Evolutionary conservation across 306 rosid species (phyloP).

Genomic region (Cucurbita pepo): DNA sequence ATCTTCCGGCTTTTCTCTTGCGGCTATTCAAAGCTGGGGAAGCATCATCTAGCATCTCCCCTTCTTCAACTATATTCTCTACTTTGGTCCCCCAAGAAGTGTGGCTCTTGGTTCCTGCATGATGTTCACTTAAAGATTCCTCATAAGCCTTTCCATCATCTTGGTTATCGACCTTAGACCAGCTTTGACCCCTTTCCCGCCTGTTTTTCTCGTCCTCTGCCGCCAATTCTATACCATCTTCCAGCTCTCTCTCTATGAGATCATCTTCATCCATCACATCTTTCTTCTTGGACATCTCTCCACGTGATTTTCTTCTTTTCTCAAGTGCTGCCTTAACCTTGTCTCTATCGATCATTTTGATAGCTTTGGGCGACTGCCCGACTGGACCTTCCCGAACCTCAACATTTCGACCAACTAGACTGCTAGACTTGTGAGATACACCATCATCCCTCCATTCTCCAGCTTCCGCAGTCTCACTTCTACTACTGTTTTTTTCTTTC

Average conservation of each 20-base stretch:
- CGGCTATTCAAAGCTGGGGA: constrained; percentile 52
- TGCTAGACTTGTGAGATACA: constrained; percentile 4
- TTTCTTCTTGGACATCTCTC: constrained; percentile 45
- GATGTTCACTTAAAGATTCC: neutral
- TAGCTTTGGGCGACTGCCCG: constrained; percentile 56
- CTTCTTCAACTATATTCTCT: constrained; percentile 56
- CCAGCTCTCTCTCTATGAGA: constrained; percentile 87
- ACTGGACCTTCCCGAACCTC: constrained; percentile 38
- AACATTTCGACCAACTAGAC: constrained; percentile 25
- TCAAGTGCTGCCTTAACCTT: constrained; percentile 92
- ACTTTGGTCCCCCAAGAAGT: constrained; percentile 28
- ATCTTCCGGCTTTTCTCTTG: constrained; percentile 68
- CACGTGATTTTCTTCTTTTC: constrained; percentile 69
- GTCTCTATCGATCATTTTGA: constrained; percentile 73
- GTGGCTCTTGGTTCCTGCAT: constrained; percentile 15
- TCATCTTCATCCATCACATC: constrained; percentile 92
- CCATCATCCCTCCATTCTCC: constrained; percentile 44
- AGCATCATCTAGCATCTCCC: constrained; percentile 56
- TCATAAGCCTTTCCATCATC: neutral
- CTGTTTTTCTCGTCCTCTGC: constrained; percentile 58
- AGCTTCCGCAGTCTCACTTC: constrained; percentile 37
- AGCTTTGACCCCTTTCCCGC: constrained; percentile 59
- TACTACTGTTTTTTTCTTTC: constrained; percentile 30
- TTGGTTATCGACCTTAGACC: constrained; percentile 29
- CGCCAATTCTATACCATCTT: constrained; percentile 82